Base-by-base conservation (phyloP, 768 basidiomycete genomes). In the Tylopilus felleus region DNA sequence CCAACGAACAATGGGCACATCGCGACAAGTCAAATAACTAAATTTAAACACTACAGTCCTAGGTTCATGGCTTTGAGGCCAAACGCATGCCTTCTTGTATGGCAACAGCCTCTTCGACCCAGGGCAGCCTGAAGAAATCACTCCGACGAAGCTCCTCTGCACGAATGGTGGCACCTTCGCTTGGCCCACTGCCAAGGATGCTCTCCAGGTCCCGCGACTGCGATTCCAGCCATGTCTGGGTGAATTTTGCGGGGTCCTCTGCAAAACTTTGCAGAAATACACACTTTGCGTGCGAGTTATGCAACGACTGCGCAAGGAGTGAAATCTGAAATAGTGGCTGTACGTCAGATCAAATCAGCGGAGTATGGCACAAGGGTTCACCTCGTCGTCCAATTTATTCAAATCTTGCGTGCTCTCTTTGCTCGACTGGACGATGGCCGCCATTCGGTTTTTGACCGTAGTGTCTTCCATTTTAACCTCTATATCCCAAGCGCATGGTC, bases 171-270 rank as follows among this genome's bases (percentile, higher is more conserved):
- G 82, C 77, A 25, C 88, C 88, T 59, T 90, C 88, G 36, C 83
- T 85, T 3, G 88, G 83, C 1, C 92, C 93, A 66, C 88, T 91
- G 28, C 92, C 93, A n/a, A 97, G 77, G 53, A 95, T 78, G 53
- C 82, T 88, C 72, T 95, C 92, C 41, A 98, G 70, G 71, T 98
- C 95, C 14, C 92, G 80, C 44, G 93, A 90, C 68, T 98, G 95
- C 2, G 90, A 93, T 61, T 89, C 88, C 17, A 98, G 69, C 93
- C 93, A 97, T 3, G 83, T 88, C 64, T 94, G 88, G 52, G 94
- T 88, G 67, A 98, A 90, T 58, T 78, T 77, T 7, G 84, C 76
- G 8, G 95, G 91, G 46, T 93, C 83, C 0, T 80, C 74, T 13
- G 91, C 83, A 65, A 97, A 97, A 2, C 84, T 82, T 57, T 84